Conservation (phyloP, 306 rosid genomes). For the Parietaria judaica region DNA sequence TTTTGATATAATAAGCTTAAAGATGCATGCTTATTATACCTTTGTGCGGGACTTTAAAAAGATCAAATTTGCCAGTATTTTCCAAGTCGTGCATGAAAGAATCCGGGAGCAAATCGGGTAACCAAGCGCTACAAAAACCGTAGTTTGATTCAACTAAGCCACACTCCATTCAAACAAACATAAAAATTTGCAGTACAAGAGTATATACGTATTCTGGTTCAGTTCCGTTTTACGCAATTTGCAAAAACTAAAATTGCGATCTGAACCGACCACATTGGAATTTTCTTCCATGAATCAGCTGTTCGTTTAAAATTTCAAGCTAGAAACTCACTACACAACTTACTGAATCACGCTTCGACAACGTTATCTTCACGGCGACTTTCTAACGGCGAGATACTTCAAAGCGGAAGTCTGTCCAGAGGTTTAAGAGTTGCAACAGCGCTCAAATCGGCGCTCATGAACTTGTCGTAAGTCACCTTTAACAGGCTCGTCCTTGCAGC, state of each 20-base stretch:
- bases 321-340: background rate
- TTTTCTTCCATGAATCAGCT: background rate
- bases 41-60: too few relatives aligned
- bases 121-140: too few relatives aligned
- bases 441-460: constrained; percentile 39
- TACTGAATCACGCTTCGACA: background rate
- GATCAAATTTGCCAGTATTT: too few relatives aligned
- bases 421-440: constrained; percentile 54
- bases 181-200: background rate
- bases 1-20: too few relatives aligned
- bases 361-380: background rate
- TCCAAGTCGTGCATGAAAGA: too few relatives aligned
- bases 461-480: constrained; percentile 59
- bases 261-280: background rate
- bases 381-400: constrained; percentile 13
- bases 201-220: background rate
- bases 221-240: background rate
- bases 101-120: too few relatives aligned
- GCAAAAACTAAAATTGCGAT: background rate
- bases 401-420: constrained; percentile 52
- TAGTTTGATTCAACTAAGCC: constrained; percentile 11
- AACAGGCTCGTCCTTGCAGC: constrained; percentile 51
- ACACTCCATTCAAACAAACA: background rate
- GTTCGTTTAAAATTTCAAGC: background rate
- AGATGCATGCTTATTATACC: too few relatives aligned